Conservation (phyloP, 1,284 basidiomycete species). For the Moniliella sp. region DNA sequence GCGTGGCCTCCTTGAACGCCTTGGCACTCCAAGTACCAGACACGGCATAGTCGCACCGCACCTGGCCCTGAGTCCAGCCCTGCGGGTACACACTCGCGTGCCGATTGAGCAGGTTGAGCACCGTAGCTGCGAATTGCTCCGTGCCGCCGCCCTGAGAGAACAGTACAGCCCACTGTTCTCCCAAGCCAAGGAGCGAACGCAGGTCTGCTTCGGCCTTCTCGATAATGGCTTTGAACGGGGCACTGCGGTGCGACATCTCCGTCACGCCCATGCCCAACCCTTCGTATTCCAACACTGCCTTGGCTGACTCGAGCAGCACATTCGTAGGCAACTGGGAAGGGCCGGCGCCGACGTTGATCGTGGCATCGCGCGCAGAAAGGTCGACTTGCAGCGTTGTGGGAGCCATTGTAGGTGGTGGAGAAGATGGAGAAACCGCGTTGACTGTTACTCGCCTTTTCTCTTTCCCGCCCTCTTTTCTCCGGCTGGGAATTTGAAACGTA, state of each 20-base stretch:
- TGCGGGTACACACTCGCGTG: slow-evolving; percentile 21
- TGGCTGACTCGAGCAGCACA: slow-evolving; percentile 25
- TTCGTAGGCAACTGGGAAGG: slow-evolving; percentile 24
- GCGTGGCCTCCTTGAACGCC: slow-evolving; percentile 22
- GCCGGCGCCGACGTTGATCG: slow-evolving; percentile 30
- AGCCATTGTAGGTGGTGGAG: too few relatives aligned
- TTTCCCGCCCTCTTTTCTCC: too few relatives aligned
- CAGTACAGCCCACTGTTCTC: slow-evolving; percentile 22
- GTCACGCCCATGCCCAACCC: slow-evolving; percentile 26
- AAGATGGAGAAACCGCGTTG: too few relatives aligned
- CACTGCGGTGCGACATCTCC: slow-evolving; percentile 30
- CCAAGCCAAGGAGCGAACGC: slow-evolving; percentile 16
- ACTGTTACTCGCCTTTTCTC: too few relatives aligned
- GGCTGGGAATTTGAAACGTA: too few relatives aligned
- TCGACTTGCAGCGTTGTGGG: too few relatives aligned
- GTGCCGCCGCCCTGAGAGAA: slow-evolving; percentile 31
- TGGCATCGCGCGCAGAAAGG: too few relatives aligned
- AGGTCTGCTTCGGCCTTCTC: slow-evolving; percentile 24
- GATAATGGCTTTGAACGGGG: slow-evolving; percentile 23
- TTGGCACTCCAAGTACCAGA: slow-evolving; percentile 29
- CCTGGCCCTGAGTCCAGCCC: slow-evolving; percentile 3
- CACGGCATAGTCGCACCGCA: slow-evolving; percentile 18
- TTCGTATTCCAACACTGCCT: slow-evolving; percentile 25
- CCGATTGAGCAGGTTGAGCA: slow-evolving; percentile 25
- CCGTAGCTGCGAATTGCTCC: slow-evolving; percentile 28